Evolutionary conservation across 108 stramenopile species (phyloP), one percentile per base, ranked within the genome.

Genomic region (Stephanodiscus minutulus): DNA sequence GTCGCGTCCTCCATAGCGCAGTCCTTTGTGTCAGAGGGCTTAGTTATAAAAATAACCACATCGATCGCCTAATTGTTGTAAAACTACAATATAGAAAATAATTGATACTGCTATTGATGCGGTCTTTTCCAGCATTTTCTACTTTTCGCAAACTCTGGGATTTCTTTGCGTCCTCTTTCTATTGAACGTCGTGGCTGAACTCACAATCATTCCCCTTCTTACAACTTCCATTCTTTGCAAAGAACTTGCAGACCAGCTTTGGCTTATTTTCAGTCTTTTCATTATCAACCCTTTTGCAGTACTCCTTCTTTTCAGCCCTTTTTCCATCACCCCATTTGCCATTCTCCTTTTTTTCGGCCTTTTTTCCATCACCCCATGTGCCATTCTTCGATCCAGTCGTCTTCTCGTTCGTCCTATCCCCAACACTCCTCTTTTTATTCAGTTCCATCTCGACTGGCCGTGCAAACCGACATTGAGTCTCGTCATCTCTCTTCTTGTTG

Each of bases 381-480:
- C 55, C 44, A 43, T 68, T 8, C 50, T 27, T 39, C 53, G 55
- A 17, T 50, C 65, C 61, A 1, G 21, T 58, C 29, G 46, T 49
- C 33, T 41, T 58, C 28, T 52, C 54, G 17, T 55, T 72, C 29
- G 37, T 37, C 50, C 60, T 36, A 13, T 67, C 54, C 2, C 29
- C 49, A 25, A 41, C 52, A 22, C 21, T n/a, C 7, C 39, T 73
- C 59, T 69, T 66, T 22, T 73, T 77, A 52, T 81, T 83, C 29
- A 74, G 20, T 28, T 81, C 84, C 43, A 86, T 64, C 11, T 91
- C 86, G 9, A 79, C 87, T 27, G 87, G 85, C 43, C 85, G 56
- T 20, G 90, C 90, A 74, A 88, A 91, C 5, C 87, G 80, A 74
- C 90, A 91, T 72, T 80, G 74, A n/a, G 80, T 83, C 18, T 81